Percentiles rank a stretch among this genome's conserved stretches.
These are phyloP conservation scores for Cercospora sojina DNA, from an alignment of 2,329 filamentous ascomycete genomes.

Conservation along the genomic window DNA sequence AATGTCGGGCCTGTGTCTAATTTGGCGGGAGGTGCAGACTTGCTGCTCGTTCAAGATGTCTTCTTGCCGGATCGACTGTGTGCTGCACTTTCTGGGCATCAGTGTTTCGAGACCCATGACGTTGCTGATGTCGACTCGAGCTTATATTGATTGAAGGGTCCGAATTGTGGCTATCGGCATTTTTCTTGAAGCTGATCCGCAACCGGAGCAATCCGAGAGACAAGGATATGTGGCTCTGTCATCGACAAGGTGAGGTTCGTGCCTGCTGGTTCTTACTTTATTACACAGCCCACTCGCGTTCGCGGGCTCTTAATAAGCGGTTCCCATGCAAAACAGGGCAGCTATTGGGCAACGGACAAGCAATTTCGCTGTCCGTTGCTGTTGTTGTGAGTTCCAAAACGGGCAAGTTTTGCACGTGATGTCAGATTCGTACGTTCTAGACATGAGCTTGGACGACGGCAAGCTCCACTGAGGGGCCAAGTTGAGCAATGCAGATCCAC, in stretches of 20 bases:
- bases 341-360: neutral
- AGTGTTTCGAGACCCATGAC: neutral
- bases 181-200: neutral
- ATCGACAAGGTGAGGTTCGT: neutral
- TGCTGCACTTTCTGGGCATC: neutral
- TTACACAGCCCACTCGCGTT: neutral
- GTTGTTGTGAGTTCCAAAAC: neutral
- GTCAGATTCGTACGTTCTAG: neutral
- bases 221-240: neutral
- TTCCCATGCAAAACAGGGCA: neutral
- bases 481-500: neutral
- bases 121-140: neutral
- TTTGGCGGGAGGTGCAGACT: neutral
- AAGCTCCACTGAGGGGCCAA: neutral
- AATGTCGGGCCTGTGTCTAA: neutral
- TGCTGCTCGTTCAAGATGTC: neutral
- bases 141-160: neutral
- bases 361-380: neutral
- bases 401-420: neutral
- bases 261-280: neutral
- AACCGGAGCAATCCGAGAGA: neutral
- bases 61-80: neutral
- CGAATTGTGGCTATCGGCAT: neutral
- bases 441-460: neutral
- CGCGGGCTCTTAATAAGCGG: neutral